Evolutionary conservation across 495 filamentous ascomycete species (phyloP).

Genomic region (Trichoderma gamsii): DNA sequence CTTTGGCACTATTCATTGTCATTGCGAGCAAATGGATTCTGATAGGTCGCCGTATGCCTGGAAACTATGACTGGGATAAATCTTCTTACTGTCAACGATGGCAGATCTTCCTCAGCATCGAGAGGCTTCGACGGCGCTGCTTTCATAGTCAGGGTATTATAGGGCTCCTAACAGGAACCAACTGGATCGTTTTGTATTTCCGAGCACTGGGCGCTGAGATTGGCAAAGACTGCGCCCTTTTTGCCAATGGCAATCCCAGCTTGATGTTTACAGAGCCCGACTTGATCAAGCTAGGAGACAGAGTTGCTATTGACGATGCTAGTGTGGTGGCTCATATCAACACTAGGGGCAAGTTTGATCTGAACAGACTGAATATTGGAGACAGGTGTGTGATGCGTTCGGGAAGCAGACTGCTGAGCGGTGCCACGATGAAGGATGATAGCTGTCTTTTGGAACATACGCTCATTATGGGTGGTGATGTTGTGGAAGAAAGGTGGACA

Average conservation of each 20-base stretch:
- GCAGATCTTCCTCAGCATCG: constrained; percentile 40
- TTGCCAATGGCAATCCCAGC: constrained; percentile 37
- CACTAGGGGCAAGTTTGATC: constrained; percentile 37
- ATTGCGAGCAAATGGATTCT: constrained; percentile 37
- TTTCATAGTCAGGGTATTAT: constrained; percentile 39
- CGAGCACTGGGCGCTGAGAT: constrained; percentile 37
- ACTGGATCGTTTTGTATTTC: constrained; percentile 37
- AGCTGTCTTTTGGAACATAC: constrained; percentile 43
- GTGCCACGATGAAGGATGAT: constrained; percentile 39
- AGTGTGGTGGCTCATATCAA: constrained; percentile 38
- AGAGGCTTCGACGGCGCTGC: constrained; percentile 37
- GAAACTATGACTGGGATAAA: constrained; percentile 43
- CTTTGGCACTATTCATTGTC: constrained; percentile 31
- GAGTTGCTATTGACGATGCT: constrained; percentile 42
- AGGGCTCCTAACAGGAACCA: constrained; percentile 37
- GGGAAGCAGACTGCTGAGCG: constrained; percentile 37
- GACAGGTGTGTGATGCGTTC: constrained; percentile 38
- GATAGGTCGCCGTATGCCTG: constrained; percentile 36
- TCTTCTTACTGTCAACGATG: constrained; percentile 28
- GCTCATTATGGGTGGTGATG: constrained; percentile 41
- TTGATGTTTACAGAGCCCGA: constrained; percentile 47
- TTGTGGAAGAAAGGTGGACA: constrained; percentile 34
- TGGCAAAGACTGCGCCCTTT: constrained; percentile 41
- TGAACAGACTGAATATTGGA: constrained; percentile 37
- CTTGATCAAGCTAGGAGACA: constrained; percentile 37